These are phyloP conservation scores for Crataegus laevigata DNA, from an alignment of 306 rosid species.

Conservation along the genomic window DNA sequence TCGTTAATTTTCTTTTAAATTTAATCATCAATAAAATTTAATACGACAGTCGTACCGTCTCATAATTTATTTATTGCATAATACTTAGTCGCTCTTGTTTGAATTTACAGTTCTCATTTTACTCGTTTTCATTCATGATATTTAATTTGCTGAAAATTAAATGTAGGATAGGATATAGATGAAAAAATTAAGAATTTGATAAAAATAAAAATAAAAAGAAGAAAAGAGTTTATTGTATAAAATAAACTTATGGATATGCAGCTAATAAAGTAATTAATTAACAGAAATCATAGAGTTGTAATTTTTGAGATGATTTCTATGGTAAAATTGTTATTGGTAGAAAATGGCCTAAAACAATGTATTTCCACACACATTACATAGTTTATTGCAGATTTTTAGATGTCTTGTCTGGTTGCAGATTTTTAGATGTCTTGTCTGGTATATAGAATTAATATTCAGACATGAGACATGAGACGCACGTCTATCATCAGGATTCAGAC, in stretches of 20 bases:
- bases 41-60: too few relatives aligned
- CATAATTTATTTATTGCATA: too few relatives aligned
- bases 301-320: not conserved
- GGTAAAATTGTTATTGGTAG: not conserved
- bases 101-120: too few relatives aligned
- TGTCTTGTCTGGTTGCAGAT: too few relatives aligned
- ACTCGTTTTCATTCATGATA: too few relatives aligned
- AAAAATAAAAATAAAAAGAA: too few relatives aligned
- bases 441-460: not conserved
- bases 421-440: too few relatives aligned
- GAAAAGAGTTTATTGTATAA: not conserved
- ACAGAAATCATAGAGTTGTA: not conserved
- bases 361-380: not conserved
- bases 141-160: too few relatives aligned
- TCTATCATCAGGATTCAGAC: not conserved
- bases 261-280: not conserved
- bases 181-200: not conserved
- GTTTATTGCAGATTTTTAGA: not conserved
- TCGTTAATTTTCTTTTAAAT: too few relatives aligned
- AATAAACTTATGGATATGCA: not conserved
- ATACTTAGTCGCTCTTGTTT: too few relatives aligned
- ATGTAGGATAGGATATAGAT: not conserved
- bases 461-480: not conserved
- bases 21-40: too few relatives aligned
- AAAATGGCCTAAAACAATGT: too few relatives aligned